Evolutionary conservation across 352 stramenopile genomes (phyloP).

Genomic region (Phytopythium delawarense): DNA sequence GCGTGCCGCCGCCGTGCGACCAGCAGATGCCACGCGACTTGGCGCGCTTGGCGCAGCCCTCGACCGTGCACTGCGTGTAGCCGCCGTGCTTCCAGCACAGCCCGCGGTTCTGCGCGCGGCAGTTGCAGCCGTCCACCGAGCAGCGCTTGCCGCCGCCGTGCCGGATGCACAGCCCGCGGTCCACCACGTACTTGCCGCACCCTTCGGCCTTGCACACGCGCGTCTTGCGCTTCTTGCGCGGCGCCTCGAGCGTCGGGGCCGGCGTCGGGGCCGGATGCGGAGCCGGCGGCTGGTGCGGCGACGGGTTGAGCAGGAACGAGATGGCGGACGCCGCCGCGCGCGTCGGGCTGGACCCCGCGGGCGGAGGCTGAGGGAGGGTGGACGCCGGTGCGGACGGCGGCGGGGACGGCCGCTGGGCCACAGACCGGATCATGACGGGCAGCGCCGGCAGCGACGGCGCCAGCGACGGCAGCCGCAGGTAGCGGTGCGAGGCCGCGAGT

Average conservation of each 20-base stretch:
- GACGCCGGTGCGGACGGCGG: background rate
- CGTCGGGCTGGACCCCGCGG: conserved; percentile 4
- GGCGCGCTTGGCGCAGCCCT: conserved; percentile 41
- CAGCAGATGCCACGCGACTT: conserved; percentile 25
- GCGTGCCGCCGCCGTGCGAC: conserved; percentile 21
- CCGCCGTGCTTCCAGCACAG: conserved; percentile 55
- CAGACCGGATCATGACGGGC: conserved; percentile 25
- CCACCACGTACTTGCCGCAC: conserved; percentile 56
- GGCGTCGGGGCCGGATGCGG: background rate
- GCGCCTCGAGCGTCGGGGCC: too few relatives aligned
- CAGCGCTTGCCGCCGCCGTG: conserved; percentile 45
- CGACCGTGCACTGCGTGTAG: conserved; percentile 46
- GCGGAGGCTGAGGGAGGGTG: background rate
- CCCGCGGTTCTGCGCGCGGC: conserved; percentile 47
- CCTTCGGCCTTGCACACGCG: conserved; percentile 40
- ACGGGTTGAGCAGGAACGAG: conserved; percentile 32
- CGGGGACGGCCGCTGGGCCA: background rate
- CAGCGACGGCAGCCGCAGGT: conserved; percentile 30
- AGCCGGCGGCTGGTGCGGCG: background rate
- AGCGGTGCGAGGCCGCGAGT: conserved; percentile 19
- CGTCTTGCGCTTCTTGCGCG: conserved; percentile 36
- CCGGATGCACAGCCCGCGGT: conserved; percentile 41
- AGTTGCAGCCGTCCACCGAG: conserved; percentile 43
- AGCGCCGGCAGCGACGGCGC: conserved; percentile 24
- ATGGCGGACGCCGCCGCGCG: conserved; percentile 18